These are phyloP conservation scores for Aspergillus fumigatiaffinis DNA, from an alignment of 2,329 filamentous ascomycete species.

Conservation along the genomic window DNA sequence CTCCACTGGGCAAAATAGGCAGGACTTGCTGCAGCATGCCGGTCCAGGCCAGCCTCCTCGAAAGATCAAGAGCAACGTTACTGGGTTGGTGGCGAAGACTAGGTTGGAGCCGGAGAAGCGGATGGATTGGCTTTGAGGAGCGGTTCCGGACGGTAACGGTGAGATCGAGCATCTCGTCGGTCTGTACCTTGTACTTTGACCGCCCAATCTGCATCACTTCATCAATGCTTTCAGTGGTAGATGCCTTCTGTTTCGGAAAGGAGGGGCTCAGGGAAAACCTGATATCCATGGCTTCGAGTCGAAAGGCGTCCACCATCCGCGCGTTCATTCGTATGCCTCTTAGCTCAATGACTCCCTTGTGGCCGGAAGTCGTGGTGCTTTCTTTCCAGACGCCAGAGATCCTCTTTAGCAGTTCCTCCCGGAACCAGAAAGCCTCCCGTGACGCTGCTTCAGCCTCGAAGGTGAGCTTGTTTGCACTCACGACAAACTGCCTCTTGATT, in stretches of 20 bases:
- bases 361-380: conserved; percentile 44
- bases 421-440: conserved; percentile 87
- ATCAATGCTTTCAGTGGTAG: conserved; percentile 9
- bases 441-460: conserved; percentile 74
- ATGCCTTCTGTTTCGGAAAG: conserved; percentile 19
- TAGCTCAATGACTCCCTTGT: conserved; percentile 69
- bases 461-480: conserved; percentile 73
- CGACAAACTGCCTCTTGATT: conserved; percentile 87
- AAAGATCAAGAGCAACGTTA: conserved; percentile 72
- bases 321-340: conserved; percentile 68
- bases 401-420: conserved; percentile 70
- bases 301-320: conserved; percentile 79
- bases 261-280: conserved; percentile 43
- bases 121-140: conserved; percentile 62
- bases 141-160: conserved; percentile 72
- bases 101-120: conserved; percentile 72
- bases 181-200: conserved; percentile 45
- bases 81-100: conserved; percentile 68
- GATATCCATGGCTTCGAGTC: conserved; percentile 72
- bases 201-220: conserved; percentile 39
- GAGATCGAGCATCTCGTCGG: conserved; percentile 66
- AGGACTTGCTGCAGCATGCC: conserved; percentile 75
- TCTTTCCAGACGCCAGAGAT: conserved; percentile 70
- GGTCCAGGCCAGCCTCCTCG: conserved; percentile 78
- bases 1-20: conserved; percentile 57